Base-by-base conservation (phyloP, 768 basidiomycete species). In the Kwoniella mangroviensis region DNA sequence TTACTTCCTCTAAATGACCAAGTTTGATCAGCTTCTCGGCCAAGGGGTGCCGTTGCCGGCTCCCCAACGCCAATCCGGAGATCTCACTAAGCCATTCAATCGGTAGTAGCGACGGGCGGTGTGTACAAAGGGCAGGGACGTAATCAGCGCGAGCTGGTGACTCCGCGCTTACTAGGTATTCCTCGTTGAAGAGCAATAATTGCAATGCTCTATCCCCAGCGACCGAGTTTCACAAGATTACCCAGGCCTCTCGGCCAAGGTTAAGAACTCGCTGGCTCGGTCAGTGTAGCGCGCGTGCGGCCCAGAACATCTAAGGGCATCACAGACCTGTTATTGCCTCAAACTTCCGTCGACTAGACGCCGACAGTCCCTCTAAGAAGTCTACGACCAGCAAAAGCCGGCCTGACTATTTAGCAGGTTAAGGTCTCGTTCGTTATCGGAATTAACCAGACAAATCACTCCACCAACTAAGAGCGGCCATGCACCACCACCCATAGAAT, bases 401-500 rank as follows among this genome's bases (percentile, higher is more conserved):
- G 87, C 87, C 88, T 86, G 89, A 87, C 90, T 91, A 92, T 91
- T 91, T 90, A 91, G 90, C 90, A 91, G 89, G 89, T 89, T 89
- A 90, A 90, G 89, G 91, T 92, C 90, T 92, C 90, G 88, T 91
- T 92, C 88, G 88, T 91, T 91, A 91, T 92, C 90, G 88, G 90
- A 91, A 91, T 92, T 91, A 92, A 91, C 90, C 91, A 92, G 91
- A 92, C 91, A 92, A 92, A 91, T 92, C 91, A 91, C 90, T 92
- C 90, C 84, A 88, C 74, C 87, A 90, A 90, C 89, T 90, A 90
- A 90, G n/a, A 90, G 90, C 87, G 88, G 89, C 90, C 89, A 90
- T 90, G 89, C 89, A 90, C 89, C 89, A 90, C 89, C 89, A 90
- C 89, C 89, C 89, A 90, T 88, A 87, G 87, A 89, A 88, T 89